Evolutionary conservation across 805 yeast species (phyloP).

Genomic region (Cyberlindnera euphorbiiphila): DNA sequence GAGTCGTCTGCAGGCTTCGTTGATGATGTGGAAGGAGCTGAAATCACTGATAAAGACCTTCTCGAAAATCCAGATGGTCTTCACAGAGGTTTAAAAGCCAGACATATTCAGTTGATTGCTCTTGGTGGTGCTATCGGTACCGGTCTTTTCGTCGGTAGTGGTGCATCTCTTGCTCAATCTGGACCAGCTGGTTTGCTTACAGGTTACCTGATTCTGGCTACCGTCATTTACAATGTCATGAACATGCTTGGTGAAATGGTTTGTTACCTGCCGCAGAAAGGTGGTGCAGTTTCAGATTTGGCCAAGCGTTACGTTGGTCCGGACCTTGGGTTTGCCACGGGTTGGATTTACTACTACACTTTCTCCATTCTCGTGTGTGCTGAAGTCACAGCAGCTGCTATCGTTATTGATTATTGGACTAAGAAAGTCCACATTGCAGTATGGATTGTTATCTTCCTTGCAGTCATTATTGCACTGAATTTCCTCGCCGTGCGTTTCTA

Average conservation of each 20-base stretch:
- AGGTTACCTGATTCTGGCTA: constrained; percentile 59
- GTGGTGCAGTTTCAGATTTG: constrained; percentile 60
- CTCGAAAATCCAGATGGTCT: constrained; percentile 14
- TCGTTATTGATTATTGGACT: constrained; percentile 51
- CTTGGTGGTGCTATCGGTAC: constrained; percentile 84
- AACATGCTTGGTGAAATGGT: constrained; percentile 66
- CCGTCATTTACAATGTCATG: constrained; percentile 64
- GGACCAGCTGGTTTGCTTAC: constrained; percentile 71
- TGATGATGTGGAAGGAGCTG: constrained; percentile 24
- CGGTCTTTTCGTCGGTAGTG: constrained; percentile 76
- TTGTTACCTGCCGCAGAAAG: constrained; percentile 55
- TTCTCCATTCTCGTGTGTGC: constrained; percentile 28
- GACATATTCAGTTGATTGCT: constrained; percentile 80
- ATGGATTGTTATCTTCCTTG: constrained; percentile 55
- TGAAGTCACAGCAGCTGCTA: constrained; percentile 60
- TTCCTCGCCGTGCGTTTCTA: constrained; percentile 55
- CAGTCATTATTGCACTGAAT: constrained; percentile 43
- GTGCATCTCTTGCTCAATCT: constrained; percentile 54
- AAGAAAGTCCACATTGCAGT: constrained; percentile 53
- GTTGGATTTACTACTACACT: constrained; percentile 29
- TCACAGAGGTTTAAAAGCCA: constrained; percentile 40
- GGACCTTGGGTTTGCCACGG: constrained; percentile 28
- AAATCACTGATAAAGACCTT: constrained; percentile 3
- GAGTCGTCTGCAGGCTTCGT: constrained; percentile 26
- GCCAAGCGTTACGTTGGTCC: constrained; percentile 48